Conservation (phyloP, 768 basidiomycete species). For the Sarcomyxa edulis region DNA sequence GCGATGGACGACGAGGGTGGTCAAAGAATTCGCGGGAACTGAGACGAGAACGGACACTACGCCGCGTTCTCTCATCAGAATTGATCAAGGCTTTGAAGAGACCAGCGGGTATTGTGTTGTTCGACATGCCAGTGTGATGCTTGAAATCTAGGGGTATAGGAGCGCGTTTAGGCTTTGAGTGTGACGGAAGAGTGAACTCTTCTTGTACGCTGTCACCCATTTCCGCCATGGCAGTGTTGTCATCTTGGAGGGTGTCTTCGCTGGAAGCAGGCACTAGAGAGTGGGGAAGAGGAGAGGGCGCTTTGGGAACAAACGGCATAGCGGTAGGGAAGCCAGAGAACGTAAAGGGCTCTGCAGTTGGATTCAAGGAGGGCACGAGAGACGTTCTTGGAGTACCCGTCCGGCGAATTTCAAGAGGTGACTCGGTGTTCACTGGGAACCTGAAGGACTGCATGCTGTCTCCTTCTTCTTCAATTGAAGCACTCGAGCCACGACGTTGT, state of each 20-base stretch:
- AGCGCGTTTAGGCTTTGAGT: slow-evolving; percentile 49
- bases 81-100: slow-evolving; percentile 76
- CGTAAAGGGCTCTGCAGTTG: slow-evolving; percentile 55
- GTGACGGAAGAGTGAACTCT: slow-evolving; percentile 19
- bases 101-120: slow-evolving; percentile 80
- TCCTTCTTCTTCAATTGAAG: slow-evolving; percentile 37
- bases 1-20: slow-evolving; percentile 60
- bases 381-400: slow-evolving; percentile 33
- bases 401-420: slow-evolving; percentile 44
- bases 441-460: slow-evolving; percentile 72
- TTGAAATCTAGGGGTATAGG: slow-evolving; percentile 77
- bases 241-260: slow-evolving; percentile 25
- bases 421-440: slow-evolving; percentile 56
- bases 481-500: slow-evolving; percentile 50
- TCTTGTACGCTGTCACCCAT: slow-evolving; percentile 18
- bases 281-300: slow-evolving; percentile 13
- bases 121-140: slow-evolving; percentile 34
- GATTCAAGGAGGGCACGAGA: slow-evolving; percentile 29
- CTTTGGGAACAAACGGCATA: slow-evolving; percentile 23
- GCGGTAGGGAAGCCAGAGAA: slow-evolving; percentile 56
- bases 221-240: slow-evolving; percentile 29
- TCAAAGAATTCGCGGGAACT: slow-evolving; percentile 73
- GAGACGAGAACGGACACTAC: slow-evolving; percentile 70
- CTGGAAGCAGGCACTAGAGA: slow-evolving; percentile 9
- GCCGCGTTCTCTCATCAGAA: slow-evolving; percentile 62